Conservation (phyloP, 179 eudicot species). For the Beta lomatogona region DNA sequence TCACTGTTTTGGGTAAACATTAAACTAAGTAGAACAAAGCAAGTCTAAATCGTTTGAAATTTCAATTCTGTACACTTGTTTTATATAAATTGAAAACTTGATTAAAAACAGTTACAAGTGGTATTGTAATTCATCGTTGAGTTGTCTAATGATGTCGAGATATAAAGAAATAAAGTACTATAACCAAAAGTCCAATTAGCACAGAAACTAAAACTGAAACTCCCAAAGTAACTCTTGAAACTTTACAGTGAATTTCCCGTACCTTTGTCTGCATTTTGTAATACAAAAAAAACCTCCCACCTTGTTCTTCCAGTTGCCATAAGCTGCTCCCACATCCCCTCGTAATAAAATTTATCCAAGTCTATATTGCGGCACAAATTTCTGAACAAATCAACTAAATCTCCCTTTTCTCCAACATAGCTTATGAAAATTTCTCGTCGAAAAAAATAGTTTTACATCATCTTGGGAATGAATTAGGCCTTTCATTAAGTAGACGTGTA, state of each 20-base stretch:
- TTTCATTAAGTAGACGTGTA: conserved; percentile 44
- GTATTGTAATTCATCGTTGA: no score
- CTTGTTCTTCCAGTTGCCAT: conserved; percentile 22
- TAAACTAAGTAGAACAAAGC: no score
- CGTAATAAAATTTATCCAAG: conserved; percentile 42
- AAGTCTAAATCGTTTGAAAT: no score
- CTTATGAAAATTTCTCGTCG: conserved; percentile 30
- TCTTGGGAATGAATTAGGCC: conserved; percentile 33
- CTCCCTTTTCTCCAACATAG: conserved; percentile 28
- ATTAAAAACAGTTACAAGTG: no score
- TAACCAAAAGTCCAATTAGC: conserved; percentile 10
- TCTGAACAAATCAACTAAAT: conserved; percentile 39
- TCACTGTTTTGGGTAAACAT: no score
- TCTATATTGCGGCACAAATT: conserved; percentile 36
- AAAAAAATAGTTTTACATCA: conserved; percentile 41
- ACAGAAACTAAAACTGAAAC: conserved; percentile 7
- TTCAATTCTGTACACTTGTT: no score
- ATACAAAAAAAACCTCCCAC: conserved; percentile 28
- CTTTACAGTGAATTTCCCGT: neutral
- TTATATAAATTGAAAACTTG: no score
- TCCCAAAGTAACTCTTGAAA: conserved; percentile 12
- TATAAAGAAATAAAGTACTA: conserved; percentile 20
- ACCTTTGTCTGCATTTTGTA: conserved; percentile 19
- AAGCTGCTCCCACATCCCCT: conserved; percentile 41
- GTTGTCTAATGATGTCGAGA: conserved; percentile 9